A percentile compares a stretch with the other conserved stretches of the same genome.
phyloP scores from a whole-genome alignment of 2,329 filamentous ascomycete genomes.

The Clonostachys chloroleuca region DNA sequence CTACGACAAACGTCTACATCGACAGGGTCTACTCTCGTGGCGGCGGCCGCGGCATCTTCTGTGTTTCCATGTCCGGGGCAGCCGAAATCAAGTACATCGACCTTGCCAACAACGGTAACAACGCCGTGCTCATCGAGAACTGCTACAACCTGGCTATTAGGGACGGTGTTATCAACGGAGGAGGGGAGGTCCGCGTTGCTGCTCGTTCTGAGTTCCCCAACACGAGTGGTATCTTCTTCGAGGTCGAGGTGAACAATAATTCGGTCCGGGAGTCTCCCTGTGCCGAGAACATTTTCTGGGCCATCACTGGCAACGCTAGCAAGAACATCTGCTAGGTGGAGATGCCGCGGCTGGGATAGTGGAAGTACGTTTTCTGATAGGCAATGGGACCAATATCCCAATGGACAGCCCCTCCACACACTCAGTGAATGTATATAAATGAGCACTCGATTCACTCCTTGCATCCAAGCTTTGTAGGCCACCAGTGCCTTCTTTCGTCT shows the following conservation, averaged over 20 bases:
- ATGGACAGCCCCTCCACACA: too few species aligned
- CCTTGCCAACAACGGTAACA: conserved; percentile 3
- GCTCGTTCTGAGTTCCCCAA: conserved; percentile 4
- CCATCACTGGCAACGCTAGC: neutral
- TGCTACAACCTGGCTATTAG: conserved; percentile 3
- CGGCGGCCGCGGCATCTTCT: conserved; percentile 3
- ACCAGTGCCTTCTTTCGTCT: too few species aligned
- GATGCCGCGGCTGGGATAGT: too few species aligned
- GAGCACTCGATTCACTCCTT: too few species aligned
- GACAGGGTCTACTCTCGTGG: conserved; percentile 2
- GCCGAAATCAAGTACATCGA: conserved; percentile 1
- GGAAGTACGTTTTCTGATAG: too few species aligned
- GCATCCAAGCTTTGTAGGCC: too few species aligned
- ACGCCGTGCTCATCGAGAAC: conserved; percentile 4
- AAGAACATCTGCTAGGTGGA: conserved; percentile 2
- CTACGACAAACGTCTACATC: conserved; percentile 2
- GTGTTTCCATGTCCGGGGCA: conserved; percentile 3
- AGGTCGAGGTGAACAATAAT: conserved; percentile 1
- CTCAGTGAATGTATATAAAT: too few species aligned
- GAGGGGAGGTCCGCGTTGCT: conserved; percentile 1
- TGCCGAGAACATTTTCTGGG: conserved; percentile 2
- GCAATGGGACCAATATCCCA: too few species aligned
- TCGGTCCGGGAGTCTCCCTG: conserved; percentile 1
- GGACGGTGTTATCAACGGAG: conserved; percentile 1
- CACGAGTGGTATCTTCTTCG: conserved; percentile 1